These are phyloP conservation scores for Blumeria hordei DNA, from an alignment of 2,329 filamentous ascomycete species.

Conservation along the genomic window DNA sequence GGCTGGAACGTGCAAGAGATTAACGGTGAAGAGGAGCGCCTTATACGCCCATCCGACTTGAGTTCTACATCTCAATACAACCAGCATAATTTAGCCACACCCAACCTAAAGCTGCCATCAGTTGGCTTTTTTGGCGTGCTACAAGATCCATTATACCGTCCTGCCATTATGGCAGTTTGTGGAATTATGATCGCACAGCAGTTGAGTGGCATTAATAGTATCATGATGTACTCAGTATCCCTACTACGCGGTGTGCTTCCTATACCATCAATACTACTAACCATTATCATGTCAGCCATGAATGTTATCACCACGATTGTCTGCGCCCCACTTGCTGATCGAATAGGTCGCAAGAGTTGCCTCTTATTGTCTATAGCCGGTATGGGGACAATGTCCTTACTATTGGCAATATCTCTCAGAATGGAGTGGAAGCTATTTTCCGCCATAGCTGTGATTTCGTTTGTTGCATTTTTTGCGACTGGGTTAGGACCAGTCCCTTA, in stretches of 20 bases:
- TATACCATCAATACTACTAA: conserved; percentile 58
- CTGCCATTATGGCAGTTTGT: conserved; percentile 58
- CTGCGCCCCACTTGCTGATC: conserved; percentile 68
- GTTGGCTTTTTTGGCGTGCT: conserved; percentile 42
- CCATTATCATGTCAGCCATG: conserved; percentile 64
- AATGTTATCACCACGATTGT: conserved; percentile 60
- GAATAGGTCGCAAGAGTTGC: conserved; percentile 66
- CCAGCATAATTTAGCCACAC: background rate
- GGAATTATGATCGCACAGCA: conserved; percentile 88
- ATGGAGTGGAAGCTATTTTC: conserved; percentile 50
- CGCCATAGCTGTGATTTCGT: conserved; percentile 57
- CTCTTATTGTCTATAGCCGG: conserved; percentile 62
- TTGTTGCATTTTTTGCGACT: conserved; percentile 74
- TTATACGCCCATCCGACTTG: conserved; percentile 4
- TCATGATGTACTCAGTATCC: conserved; percentile 95
- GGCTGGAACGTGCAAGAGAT: conserved; percentile 25
- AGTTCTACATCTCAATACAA: background rate
- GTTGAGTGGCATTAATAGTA: conserved; percentile 81
- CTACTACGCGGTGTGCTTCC: conserved; percentile 62
- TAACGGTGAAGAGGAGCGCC: conserved; percentile 11
- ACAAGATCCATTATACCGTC: conserved; percentile 40
- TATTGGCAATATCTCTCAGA: conserved; percentile 60
- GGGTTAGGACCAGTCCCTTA: conserved; percentile 88
- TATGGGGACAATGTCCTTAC: conserved; percentile 56
- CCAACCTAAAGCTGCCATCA: conserved; percentile 12